Percentiles rank a stretch among this genome's conserved stretches.
Conservation (phyloP, 176 grass and related monocot species). For the Zea luxurians region DNA sequence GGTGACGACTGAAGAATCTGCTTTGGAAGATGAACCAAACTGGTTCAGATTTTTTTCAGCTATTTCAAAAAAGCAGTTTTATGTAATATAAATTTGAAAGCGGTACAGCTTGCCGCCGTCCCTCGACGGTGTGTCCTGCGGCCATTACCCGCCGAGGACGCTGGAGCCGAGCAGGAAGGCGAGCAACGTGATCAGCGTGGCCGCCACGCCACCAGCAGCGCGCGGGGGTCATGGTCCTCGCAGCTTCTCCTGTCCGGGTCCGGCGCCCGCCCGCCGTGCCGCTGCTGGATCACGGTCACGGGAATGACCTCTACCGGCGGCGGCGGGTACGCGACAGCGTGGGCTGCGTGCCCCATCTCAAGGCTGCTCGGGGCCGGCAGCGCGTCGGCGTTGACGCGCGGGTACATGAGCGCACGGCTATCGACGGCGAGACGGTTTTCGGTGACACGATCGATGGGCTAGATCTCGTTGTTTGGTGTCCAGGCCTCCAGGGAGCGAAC, state of each 20-base stretch:
- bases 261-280: neutral
- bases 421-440: neutral
- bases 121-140: neutral
- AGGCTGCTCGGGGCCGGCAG: neutral
- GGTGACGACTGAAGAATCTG: too few relatives aligned
- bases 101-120: neutral
- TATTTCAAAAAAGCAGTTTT: too few relatives aligned
- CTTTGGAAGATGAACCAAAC: too few relatives aligned
- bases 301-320: neutral
- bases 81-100: too few relatives aligned
- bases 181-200: constrained; percentile 14
- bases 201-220: neutral
- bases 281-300: neutral
- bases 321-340: neutral
- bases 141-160: constrained; percentile 48
- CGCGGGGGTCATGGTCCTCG: neutral
- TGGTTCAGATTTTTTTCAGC: too few relatives aligned
- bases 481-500: neutral
- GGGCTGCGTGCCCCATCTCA: neutral
- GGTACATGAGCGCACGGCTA: neutral
- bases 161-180: constrained; percentile 3
- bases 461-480: neutral
- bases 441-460: neutral
- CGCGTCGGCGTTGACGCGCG: neutral
- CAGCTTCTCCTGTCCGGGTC: neutral